A percentile compares a stretch with the other conserved stretches of the same genome.
Conservation (phyloP, 345 rosid species). For the Xanthoceras sorbifolium region DNA sequence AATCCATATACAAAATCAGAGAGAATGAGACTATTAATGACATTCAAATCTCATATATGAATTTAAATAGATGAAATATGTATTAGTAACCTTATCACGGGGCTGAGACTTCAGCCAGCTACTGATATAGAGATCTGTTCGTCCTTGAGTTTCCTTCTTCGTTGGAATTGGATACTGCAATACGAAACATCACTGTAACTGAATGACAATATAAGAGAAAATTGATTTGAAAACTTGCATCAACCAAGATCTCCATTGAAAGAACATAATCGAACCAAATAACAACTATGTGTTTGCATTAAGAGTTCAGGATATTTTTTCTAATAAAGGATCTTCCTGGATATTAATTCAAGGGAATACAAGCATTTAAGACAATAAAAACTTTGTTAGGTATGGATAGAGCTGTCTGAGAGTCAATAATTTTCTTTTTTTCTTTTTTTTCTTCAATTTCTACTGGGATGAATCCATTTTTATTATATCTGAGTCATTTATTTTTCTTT, state of each 20-base stretch:
- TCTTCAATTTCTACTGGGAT: background rate
- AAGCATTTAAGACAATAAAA: background rate
- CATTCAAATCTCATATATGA: background rate
- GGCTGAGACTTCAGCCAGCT: slow-evolving; percentile 84
- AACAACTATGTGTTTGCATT: background rate
- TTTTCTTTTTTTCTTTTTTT: no score
- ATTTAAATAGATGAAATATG: background rate
- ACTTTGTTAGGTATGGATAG: background rate
- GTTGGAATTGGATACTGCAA: slow-evolving; percentile 77
- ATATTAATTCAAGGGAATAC: background rate
- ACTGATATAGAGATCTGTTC: slow-evolving; percentile 75
- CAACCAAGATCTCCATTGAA: background rate
- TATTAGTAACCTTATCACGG: slow-evolving; percentile 71
- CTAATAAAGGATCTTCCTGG: background rate
- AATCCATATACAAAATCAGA: slow-evolving; percentile 4
- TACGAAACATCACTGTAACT: slow-evolving; percentile 16
- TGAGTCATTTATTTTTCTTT: background rate
- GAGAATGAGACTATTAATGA: background rate
- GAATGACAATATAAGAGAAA: background rate
- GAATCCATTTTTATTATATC: background rate
- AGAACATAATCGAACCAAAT: background rate
- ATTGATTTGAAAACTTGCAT: slow-evolving; percentile 2
- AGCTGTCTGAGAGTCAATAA: no score
- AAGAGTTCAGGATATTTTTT: background rate
- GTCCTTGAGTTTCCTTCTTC: slow-evolving; percentile 87